Percentiles rank a stretch among this genome's conserved stretches.
Conservation (phyloP, 1,139 yeast genomes). For the Kodamaea sp. region DNA sequence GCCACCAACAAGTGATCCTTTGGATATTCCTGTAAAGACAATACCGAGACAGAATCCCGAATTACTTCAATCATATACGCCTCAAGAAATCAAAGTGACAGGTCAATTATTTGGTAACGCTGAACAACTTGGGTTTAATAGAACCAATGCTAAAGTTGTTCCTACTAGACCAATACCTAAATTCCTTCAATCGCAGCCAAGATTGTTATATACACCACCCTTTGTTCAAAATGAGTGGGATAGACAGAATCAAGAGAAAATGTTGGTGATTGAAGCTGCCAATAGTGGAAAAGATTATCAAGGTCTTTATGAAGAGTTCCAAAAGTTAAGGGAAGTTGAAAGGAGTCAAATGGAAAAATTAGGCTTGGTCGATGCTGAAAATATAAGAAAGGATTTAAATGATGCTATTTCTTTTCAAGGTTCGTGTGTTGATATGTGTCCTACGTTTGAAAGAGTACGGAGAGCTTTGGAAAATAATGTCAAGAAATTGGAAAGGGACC, state of each 20-base stretch:
- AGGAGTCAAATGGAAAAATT: conserved; percentile 73
- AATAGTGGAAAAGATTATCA: conserved; percentile 37
- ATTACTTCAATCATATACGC: conserved; percentile 20
- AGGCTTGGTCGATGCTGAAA: conserved; percentile 87
- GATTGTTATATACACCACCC: conserved; percentile 33
- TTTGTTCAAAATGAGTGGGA: conserved; percentile 42
- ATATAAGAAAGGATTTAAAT: conserved; percentile 70
- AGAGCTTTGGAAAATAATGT: conserved; percentile 88
- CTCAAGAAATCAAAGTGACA: conserved; percentile 22
- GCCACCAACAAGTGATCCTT: conserved; percentile 13
- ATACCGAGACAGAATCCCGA: conserved; percentile 23
- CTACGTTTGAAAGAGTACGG: conserved; percentile 85
- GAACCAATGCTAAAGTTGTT: conserved; percentile 5
- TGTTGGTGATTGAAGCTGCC: conserved; percentile 34
- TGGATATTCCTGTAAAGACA: conserved; percentile 19
- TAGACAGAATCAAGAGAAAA: conserved; percentile 35
- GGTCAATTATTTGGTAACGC: conserved; percentile 32
- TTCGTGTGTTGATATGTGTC: conserved; percentile 92
- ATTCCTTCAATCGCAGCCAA: conserved; percentile 35
- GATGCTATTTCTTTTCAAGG: conserved; percentile 90
- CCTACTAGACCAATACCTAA: conserved; percentile 34
- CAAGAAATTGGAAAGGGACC: conserved; percentile 71
- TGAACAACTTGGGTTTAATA: conserved; percentile 27
- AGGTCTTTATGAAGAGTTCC: conserved; percentile 52
- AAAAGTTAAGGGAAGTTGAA: conserved; percentile 72